Conservation (phyloP, 768 basidiomycete genomes). For the Auriscalpium orientale region DNA sequence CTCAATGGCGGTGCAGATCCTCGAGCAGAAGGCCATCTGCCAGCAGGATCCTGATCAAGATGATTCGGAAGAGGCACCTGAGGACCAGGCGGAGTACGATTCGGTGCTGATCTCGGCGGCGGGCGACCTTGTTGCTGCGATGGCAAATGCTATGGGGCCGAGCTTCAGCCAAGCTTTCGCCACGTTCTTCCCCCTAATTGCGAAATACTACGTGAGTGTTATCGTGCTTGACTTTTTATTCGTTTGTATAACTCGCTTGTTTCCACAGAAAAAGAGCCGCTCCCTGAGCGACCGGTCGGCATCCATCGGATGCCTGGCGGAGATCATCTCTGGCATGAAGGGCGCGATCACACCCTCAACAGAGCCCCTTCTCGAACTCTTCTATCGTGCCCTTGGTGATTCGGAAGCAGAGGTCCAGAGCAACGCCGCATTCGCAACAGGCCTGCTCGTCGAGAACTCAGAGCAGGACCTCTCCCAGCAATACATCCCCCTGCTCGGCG, state of each 20-base stretch:
- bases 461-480: constrained; percentile 74
- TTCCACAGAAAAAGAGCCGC: constrained; percentile 66
- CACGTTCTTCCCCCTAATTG: constrained; percentile 83
- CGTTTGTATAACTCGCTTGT: neutral
- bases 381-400: constrained; percentile 78
- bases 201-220: constrained; percentile 80
- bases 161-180: constrained; percentile 79
- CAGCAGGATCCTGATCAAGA: constrained; percentile 95
- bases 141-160: constrained; percentile 78
- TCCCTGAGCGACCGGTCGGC: constrained; percentile 89
- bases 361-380: constrained; percentile 71
- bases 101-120: constrained; percentile 92
- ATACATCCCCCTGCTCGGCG: constrained; percentile 68
- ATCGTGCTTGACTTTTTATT: neutral
- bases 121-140: constrained; percentile 84
- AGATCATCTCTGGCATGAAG: constrained; percentile 93
- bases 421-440: constrained; percentile 92
- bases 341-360: constrained; percentile 79
- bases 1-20: constrained; percentile 72
- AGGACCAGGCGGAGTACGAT: constrained; percentile 93
- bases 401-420: constrained; percentile 88
- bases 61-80: constrained; percentile 75
- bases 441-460: constrained; percentile 85
- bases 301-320: constrained; percentile 88
- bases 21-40: constrained; percentile 92